Percentiles rank a stretch among this genome's conserved stretches.
Evolutionary conservation across 768 basidiomycete genomes (phyloP).

Genomic region (Nevesoporus exiguus): DNA sequence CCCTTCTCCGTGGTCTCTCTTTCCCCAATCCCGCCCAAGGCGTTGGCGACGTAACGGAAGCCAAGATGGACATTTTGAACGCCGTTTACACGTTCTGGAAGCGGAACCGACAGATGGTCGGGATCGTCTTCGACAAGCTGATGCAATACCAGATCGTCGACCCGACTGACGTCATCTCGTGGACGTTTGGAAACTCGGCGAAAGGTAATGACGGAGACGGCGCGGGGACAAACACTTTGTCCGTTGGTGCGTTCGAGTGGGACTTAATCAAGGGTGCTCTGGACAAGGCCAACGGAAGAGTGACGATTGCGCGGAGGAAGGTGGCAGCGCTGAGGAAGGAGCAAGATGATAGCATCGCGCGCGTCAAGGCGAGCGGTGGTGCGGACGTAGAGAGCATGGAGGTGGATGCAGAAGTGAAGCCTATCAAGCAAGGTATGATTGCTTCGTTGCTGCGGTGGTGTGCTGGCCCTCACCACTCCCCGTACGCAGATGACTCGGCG

Average conservation of each 20-base stretch:
- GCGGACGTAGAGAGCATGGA: conserved; percentile 52
- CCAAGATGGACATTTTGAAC: conserved; percentile 67
- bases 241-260: conserved; percentile 73
- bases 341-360: conserved; percentile 81
- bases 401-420: conserved; percentile 72
- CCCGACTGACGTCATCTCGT: conserved; percentile 83
- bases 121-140: conserved; percentile 94
- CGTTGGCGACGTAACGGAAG: conserved; percentile 44
- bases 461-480: conserved; percentile 1
- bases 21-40: conserved; percentile 10
- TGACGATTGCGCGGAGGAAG: conserved; percentile 71
- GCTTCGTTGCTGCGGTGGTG: too few species aligned
- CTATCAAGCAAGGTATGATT: conserved; percentile 39
- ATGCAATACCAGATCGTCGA: conserved; percentile 99
- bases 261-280: conserved; percentile 76
- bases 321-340: conserved; percentile 77
- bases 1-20: conserved; percentile 64
- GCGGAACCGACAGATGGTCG: conserved; percentile 79
- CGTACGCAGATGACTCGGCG: conserved; percentile 41
- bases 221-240: conserved; percentile 28
- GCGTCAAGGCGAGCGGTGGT: conserved; percentile 60
- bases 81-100: conserved; percentile 80
- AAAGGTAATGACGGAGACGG: conserved; percentile 33
- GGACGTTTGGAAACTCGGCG: conserved; percentile 68
- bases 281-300: conserved; percentile 89